phyloP scores from a whole-genome alignment of 2,329 filamentous ascomycete species.

The Arthroderma sp. region DNA sequence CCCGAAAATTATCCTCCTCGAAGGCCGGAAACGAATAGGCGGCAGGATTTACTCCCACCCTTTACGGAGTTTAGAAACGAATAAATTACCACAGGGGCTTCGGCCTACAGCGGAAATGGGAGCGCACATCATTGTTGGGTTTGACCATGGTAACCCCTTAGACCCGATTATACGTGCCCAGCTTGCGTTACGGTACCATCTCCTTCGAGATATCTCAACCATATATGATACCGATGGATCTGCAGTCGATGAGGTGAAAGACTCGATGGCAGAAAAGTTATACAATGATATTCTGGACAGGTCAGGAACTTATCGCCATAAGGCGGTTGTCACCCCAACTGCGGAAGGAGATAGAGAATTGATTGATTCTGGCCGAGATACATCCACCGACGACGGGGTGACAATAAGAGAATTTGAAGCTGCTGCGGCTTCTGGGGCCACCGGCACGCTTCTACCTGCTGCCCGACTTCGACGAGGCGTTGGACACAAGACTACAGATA shows the following conservation, averaged over 20 bases:
- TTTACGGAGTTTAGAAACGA: conserved; percentile 46
- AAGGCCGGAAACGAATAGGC: conserved; percentile 76
- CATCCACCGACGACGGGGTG: conserved; percentile 54
- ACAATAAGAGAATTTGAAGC: conserved; percentile 65
- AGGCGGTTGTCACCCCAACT: conserved; percentile 54
- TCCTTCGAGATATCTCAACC: conserved; percentile 65
- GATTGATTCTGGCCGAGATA: conserved; percentile 73
- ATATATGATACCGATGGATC: conserved; percentile 61
- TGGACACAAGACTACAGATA: conserved; percentile 39
- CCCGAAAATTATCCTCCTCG: conserved; percentile 67
- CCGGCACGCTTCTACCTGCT: conserved; percentile 32
- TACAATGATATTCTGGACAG: conserved; percentile 93
- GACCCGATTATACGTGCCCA: conserved; percentile 86
- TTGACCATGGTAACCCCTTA: conserved; percentile 86
- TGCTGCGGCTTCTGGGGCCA: conserved; percentile 48
- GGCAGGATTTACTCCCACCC: conserved; percentile 85
- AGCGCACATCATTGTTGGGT: conserved; percentile 95
- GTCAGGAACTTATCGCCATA: conserved; percentile 80
- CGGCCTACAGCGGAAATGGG: conserved; percentile 86
- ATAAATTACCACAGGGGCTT: conserved; percentile 42
- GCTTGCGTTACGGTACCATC: conserved; percentile 73
- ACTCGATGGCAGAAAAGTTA: conserved; percentile 74
- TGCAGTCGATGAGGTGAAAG: conserved; percentile 63
- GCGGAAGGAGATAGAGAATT: conserved; percentile 72
- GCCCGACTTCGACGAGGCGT: conserved; percentile 36